Conservation (phyloP, 169 alveolate genomes). For the Perkinsus marinus region DNA sequence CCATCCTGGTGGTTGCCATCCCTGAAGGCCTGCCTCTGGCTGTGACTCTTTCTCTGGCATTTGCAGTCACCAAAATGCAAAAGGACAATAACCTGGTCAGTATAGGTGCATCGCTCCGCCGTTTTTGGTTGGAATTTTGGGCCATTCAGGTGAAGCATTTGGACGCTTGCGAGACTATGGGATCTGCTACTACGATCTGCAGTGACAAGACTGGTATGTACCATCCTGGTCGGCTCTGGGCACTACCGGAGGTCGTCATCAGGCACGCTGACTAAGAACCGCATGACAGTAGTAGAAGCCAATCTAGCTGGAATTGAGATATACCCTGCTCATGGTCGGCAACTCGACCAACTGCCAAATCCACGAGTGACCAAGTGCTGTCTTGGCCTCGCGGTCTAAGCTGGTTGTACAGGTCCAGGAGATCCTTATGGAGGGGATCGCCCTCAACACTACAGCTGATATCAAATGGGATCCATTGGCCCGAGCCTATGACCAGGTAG, state of each 20-base stretch:
- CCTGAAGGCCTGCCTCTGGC: constrained; percentile 89
- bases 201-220: constrained; percentile 66
- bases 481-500: background rate
- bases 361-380: background rate
- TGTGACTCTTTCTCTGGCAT: constrained; percentile 71
- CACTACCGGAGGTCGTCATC: background rate
- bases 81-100: constrained; percentile 60
- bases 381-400: no score
- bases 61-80: constrained; percentile 71
- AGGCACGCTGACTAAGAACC: constrained; percentile 69
- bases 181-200: constrained; percentile 74
- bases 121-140: background rate
- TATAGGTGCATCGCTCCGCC: background rate
- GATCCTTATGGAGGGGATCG: constrained; percentile 9
- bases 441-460: constrained; percentile 24
- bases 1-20: constrained; percentile 72
- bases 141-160: constrained; percentile 10
- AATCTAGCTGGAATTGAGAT: constrained; percentile 21
- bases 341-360: background rate
- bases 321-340: background rate
- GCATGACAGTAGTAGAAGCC: constrained; percentile 52
- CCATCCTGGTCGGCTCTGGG: no score
- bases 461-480: background rate
- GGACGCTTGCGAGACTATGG: constrained; percentile 82
- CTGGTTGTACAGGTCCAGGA: constrained; percentile 3